Conservation (phyloP, 257 asterid species). For the Cruciata laevipes region DNA sequence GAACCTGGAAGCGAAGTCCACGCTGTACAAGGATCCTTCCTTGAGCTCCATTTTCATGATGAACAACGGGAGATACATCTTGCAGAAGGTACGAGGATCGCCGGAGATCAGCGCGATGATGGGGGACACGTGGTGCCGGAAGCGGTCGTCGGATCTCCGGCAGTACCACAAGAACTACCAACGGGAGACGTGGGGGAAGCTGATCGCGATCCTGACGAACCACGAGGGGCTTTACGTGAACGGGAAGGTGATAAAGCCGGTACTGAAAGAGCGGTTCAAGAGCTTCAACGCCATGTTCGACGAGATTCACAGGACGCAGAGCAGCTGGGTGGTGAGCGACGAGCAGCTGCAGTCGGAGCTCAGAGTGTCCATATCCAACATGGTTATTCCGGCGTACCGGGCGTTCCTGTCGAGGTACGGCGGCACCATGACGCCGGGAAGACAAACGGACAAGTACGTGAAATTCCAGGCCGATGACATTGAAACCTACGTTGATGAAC, state of each 20-base stretch:
- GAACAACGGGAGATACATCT: constrained; percentile 86
- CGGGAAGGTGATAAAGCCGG: constrained; percentile 74
- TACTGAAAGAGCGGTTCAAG: constrained; percentile 78
- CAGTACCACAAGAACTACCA: constrained; percentile 82
- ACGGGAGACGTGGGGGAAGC: constrained; percentile 84
- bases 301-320: constrained; percentile 73
- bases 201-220: constrained; percentile 40
- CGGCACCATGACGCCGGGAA: constrained; percentile 64
- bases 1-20: constrained; percentile 63
- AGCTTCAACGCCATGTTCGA: constrained; percentile 70
- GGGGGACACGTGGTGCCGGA: constrained; percentile 69
- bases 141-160: constrained; percentile 64
- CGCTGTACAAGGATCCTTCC: constrained; percentile 56
- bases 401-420: constrained; percentile 78
- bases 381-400: constrained; percentile 92
- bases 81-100: constrained; percentile 64
- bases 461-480: constrained; percentile 80
- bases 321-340: constrained; percentile 74
- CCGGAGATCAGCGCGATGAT: constrained; percentile 41
- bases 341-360: constrained; percentile 95
- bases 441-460: constrained; percentile 88
- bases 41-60: constrained; percentile 77
- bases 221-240: constrained; percentile 62
- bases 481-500: constrained; percentile 56
- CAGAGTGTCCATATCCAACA: constrained; percentile 77